Percentiles rank a stretch among this genome's conserved stretches.
Evolutionary conservation across 2,329 filamentous ascomycete species (phyloP).

Genomic region (Byssochlamys sp.): DNA sequence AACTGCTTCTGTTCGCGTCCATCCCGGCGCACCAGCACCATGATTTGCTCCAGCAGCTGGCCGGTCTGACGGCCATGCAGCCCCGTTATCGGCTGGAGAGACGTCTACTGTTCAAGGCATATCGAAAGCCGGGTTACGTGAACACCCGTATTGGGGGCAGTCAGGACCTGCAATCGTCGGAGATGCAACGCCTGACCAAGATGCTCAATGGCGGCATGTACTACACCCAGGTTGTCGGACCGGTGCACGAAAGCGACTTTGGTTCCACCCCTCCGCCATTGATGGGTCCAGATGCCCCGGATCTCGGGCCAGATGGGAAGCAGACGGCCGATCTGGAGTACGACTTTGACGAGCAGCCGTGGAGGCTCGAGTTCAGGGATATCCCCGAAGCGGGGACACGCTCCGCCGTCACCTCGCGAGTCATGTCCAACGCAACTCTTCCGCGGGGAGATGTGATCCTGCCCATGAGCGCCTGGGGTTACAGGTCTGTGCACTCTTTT

Average conservation of each 20-base stretch:
- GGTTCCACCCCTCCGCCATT: slow-evolving; percentile 11
- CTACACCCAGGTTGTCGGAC: slow-evolving; percentile 44
- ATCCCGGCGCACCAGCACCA: slow-evolving; percentile 48
- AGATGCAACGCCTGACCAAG: slow-evolving; percentile 37
- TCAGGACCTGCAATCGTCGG: slow-evolving; percentile 36
- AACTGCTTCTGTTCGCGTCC: slow-evolving; percentile 53
- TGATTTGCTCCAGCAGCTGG: slow-evolving; percentile 52
- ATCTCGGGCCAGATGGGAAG: slow-evolving; percentile 18
- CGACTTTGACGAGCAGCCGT: slow-evolving; percentile 29
- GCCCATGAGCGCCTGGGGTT: slow-evolving; percentile 45
- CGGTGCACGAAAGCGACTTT: slow-evolving; percentile 31
- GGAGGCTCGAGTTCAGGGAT: slow-evolving; percentile 41
- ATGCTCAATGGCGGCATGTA: slow-evolving; percentile 44
- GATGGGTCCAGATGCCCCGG: slow-evolving; percentile 24
- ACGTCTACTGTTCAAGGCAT: slow-evolving; percentile 50
- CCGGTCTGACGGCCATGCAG: slow-evolving; percentile 53
- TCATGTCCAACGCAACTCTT: slow-evolving; percentile 41
- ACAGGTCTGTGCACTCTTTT: slow-evolving; percentile 35
- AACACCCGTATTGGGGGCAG: slow-evolving; percentile 33
- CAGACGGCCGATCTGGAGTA: slow-evolving; percentile 13
- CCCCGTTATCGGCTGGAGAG: slow-evolving; percentile 47
- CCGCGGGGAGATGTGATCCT: slow-evolving; percentile 41
- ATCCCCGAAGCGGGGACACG: slow-evolving; percentile 44
- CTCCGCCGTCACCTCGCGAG: slow-evolving; percentile 44
- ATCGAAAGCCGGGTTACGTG: slow-evolving; percentile 36